A percentile compares a stretch with the other conserved stretches of the same genome.
These are phyloP conservation scores for Fragaria vesca DNA, from an alignment of 306 rosid genomes.

Conservation along the genomic window DNA sequence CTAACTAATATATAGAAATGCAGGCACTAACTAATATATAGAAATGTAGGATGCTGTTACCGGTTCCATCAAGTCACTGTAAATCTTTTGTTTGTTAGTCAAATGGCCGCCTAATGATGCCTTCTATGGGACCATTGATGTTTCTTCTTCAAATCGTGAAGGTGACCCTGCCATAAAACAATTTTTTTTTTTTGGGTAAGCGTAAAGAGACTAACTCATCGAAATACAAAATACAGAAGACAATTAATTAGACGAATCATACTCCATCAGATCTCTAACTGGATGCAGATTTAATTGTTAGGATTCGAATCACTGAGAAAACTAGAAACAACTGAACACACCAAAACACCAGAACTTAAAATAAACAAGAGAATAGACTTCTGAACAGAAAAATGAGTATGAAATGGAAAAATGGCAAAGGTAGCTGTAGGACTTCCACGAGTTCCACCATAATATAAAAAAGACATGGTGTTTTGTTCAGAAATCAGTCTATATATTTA, in stretches of 20 bases:
- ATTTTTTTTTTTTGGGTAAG: too few relatives aligned
- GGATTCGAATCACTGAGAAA: not conserved
- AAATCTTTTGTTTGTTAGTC: not conserved
- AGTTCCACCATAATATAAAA: not conserved
- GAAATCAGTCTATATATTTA: not conserved
- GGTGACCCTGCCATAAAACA: not conserved
- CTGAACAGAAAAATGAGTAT: not conserved
- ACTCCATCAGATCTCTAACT: not conserved
- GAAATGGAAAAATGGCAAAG: not conserved
- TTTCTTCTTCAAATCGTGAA: not conserved
- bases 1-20: not conserved
- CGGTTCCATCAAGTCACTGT: not conserved
- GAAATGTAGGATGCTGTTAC: not conserved
- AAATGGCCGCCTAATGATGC: not conserved
- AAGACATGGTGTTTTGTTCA: not conserved
- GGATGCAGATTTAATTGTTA: not conserved
- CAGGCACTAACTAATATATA: not conserved
- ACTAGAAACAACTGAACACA: not conserved
- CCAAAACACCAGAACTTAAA: not conserved
- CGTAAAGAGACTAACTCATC: not conserved
- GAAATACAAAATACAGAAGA: not conserved
- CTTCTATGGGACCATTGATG: not conserved
- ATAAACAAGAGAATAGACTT: not conserved
- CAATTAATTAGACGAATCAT: not conserved
- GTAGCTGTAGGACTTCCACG: not conserved